Percentiles rank a stretch among this genome's conserved stretches.
These are phyloP conservation scores for Pseudogymnoascus sp. DNA, from an alignment of 2,329 filamentous ascomycete genomes.

Conservation along the genomic window DNA sequence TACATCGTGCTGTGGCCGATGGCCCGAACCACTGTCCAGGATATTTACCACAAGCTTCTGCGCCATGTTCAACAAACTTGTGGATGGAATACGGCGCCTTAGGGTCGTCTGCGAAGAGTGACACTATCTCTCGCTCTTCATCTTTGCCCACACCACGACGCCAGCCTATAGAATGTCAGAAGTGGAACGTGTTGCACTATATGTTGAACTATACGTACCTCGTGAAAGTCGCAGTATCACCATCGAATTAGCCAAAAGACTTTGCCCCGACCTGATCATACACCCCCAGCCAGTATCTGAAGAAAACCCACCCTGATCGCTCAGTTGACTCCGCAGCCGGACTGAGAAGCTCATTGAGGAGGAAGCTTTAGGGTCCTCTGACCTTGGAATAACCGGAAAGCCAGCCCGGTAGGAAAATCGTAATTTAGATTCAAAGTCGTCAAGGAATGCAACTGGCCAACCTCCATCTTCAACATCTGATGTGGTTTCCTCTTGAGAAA, in stretches of 20 bases:
- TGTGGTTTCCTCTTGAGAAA: constrained; percentile 22
- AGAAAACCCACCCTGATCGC: constrained; percentile 74
- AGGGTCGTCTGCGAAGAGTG: constrained; percentile 80
- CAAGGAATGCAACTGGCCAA: constrained; percentile 81
- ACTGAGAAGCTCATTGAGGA: constrained; percentile 75
- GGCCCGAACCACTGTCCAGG: constrained; percentile 98
- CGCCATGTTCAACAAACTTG: constrained; percentile 84
- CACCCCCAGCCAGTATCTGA: constrained; percentile 97
- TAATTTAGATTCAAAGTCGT: constrained; percentile 85
- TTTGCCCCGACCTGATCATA: constrained; percentile 96
- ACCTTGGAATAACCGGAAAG: constrained; percentile 76
- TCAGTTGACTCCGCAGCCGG: constrained; percentile 71
- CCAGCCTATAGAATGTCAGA: constrained; percentile 55
- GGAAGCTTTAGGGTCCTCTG: constrained; percentile 62
- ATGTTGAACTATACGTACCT: constrained; percentile 43
- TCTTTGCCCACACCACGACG: constrained; percentile 50
- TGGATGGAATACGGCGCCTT: constrained; percentile 90
- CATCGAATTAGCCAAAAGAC: constrained; percentile 81
- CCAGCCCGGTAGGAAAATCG: constrained; percentile 96
- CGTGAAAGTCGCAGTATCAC: constrained; percentile 66
- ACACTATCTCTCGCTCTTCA: constrained; percentile 65
- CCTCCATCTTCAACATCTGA: constrained; percentile 34
- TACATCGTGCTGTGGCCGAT: constrained; percentile 90
- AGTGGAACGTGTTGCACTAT: background rate
- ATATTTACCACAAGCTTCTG: constrained; percentile 81